These are phyloP conservation scores for Chionographis japonica DNA, from an alignment of 106 monocot genomes.

Conservation along the genomic window DNA sequence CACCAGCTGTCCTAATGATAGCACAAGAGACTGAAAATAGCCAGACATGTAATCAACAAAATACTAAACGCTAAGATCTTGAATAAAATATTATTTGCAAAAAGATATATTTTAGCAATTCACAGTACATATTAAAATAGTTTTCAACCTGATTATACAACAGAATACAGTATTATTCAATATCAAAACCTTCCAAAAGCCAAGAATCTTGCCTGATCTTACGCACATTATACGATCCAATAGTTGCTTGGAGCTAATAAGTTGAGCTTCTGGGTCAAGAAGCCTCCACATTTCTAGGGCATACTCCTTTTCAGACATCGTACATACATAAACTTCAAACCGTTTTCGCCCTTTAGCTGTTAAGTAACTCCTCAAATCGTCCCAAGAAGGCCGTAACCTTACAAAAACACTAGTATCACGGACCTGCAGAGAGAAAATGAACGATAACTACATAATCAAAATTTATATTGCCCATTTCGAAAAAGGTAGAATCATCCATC, in stretches of 20 bases:
- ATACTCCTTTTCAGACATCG: constrained; percentile 98
- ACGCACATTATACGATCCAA: constrained; percentile 78
- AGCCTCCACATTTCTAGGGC: constrained; percentile 98
- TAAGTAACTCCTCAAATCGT: constrained; percentile 85
- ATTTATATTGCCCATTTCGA: background rate
- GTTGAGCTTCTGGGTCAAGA: constrained; percentile 80
- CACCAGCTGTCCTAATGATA: no score
- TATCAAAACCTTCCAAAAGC: background rate
- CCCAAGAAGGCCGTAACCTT: constrained; percentile 87
- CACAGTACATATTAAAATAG: no score
- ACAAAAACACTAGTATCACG: constrained; percentile 98
- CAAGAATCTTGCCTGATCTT: constrained; percentile 61
- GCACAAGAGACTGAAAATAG: no score
- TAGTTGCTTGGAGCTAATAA: constrained; percentile 63
- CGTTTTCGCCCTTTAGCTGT: constrained; percentile 93
- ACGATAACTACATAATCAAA: background rate
- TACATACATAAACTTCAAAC: constrained; percentile 98
- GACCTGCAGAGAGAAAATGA: constrained; percentile 27
- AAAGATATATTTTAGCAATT: background rate
- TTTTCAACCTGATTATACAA: no score
- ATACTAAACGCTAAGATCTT: no score
- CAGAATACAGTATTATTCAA: no score
- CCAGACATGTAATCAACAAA: no score
- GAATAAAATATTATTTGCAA: no score
- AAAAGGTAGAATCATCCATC: background rate